Evolutionary conservation across 2,329 filamentous ascomycete genomes (phyloP), one percentile per base, ranked within the genome.

Genomic region (Clarireedia hainanense): DNA sequence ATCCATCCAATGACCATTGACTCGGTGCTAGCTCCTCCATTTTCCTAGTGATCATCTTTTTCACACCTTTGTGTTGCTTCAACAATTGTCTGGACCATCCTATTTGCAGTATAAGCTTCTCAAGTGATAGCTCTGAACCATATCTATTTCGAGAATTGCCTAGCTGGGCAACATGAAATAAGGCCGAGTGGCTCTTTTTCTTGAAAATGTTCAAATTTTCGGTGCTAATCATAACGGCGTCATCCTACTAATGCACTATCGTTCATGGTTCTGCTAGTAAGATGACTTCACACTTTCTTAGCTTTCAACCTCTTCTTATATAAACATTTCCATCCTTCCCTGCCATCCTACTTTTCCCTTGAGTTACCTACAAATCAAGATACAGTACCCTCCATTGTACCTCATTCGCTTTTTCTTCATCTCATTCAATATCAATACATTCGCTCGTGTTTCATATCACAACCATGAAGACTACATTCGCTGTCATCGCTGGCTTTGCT

Each of bases 401-500:
- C 30, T 34, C 45, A 24, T 47, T 47, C 26, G 20, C 45, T 47
- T 26, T 47, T 47, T 23, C 45, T 30, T 47, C 23, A 24, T 47
- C 46, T 48, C 46, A 15, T 48, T 48, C 20, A 15, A 24, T 34
- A 30, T 48, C 46, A 15, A 30, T 26, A 30, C 46, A 15, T 34
- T 36, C 26, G 26, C 46, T 30, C 26, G 23, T 23, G 7, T 48
- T 17, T 15, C 23, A 36, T 14, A 48, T 48, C 46, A 12, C 30
- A 58, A 66, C 62, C 43, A 68, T 67, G 65, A 63, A 64, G 57
- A 63, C 58, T 48, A 60, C 60, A 49, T 52, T 67, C 60, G 62
- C 64, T 63, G 58, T 72, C 60, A 63, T 72, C 63, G 64, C 72
- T 62, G 61, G 74, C 57, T 64, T 81, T 51, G 71, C 72, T 55